These are phyloP conservation scores for Phialocephala sp. DNA, from an alignment of 2,329 filamentous ascomycete genomes.

Conservation along the genomic window DNA sequence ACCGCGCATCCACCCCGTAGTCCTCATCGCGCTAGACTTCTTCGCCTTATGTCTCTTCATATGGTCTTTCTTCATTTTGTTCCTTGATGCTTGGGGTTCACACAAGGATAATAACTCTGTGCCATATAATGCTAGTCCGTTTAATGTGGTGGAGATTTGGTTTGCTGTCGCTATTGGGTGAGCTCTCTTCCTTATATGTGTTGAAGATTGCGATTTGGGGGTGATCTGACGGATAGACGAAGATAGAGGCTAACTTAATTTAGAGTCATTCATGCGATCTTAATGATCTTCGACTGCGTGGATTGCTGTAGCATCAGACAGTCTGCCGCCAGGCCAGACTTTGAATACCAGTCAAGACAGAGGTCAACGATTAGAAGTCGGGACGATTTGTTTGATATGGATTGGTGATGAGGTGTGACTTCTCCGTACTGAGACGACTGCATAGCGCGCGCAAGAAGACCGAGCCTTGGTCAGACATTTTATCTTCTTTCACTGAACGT, in stretches of 20 bases:
- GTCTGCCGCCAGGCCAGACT: background rate
- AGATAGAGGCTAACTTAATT: background rate
- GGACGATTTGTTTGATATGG: slow-evolving; percentile 21
- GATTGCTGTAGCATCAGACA: slow-evolving; percentile 20
- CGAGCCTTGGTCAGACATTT: background rate
- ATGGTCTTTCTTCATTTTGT: slow-evolving; percentile 22
- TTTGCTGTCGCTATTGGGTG: slow-evolving; percentile 17
- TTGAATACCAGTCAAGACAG: slow-evolving; percentile 2
- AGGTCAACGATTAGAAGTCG: slow-evolving; percentile 4
- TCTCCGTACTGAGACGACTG: background rate
- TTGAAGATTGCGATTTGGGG: background rate
- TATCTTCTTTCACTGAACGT: background rate
- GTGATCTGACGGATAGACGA: background rate
- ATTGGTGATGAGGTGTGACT: slow-evolving; percentile 19
- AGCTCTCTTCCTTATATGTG: slow-evolving; percentile 1
- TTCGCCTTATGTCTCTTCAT: slow-evolving; percentile 13
- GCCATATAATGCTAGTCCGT: slow-evolving; percentile 1
- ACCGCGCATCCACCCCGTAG: slow-evolving; percentile 18
- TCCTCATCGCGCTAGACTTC: slow-evolving; percentile 18
- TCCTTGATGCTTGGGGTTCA: slow-evolving; percentile 16
- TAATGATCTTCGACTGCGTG: slow-evolving; percentile 21
- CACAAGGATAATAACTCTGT: background rate
- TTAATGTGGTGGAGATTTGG: slow-evolving; percentile 16
- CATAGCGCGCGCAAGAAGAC: background rate
- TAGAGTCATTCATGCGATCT: slow-evolving; percentile 15